Base-by-base conservation (phyloP, 2,329 filamentous ascomycete species). In the Epichloe elymi region DNA sequence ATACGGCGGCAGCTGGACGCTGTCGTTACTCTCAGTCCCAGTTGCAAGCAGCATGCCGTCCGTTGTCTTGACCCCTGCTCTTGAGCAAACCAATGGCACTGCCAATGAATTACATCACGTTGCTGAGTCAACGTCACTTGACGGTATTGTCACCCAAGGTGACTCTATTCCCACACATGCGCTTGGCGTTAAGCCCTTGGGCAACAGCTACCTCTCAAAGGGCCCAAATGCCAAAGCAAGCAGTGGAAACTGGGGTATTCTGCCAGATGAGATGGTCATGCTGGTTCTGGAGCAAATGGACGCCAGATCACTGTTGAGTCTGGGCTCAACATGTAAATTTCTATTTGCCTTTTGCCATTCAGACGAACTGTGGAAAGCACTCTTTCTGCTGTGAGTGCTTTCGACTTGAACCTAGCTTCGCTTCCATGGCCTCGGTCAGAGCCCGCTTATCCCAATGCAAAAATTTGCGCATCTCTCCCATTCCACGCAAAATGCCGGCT, bases 281-380 rank as follows among this genome's bases (percentile, higher is more conserved):
- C 73, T 84, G 50, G 63, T 95, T 15, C 69, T 96, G 54, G 91
- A 96, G 65, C 80, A 73, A 59, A 73, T 96, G 44, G 83, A 90
- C 59, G 71, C 78, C 46, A 59, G 66, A 10, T 72, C 74, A 49
- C 70, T 97, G 49, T 67, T 83, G 51, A 69, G 67, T 7, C 70
- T 97, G 41, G 88, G 88, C 8, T 78, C 78, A 51, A 86, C 89
- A 5, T 95, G 90, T 72, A 88, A 82, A 64, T 89, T 87, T 49
- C 70, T 97, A 15, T 91, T 89, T 72, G 90, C 89, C 1, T 94
- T 91, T 63, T 86, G 84, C 50, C 75, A 83, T 47, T 80, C 80
- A 46, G 91, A 96, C 56, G 91, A 97, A 60, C 66, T 96, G 37
- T 97, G 91, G 91, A 90, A 93, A 67, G 68, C 82, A 17, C 67